Base-by-base conservation (phyloP, 495 filamentous ascomycete genomes). In the Apodospora peruviana region DNA sequence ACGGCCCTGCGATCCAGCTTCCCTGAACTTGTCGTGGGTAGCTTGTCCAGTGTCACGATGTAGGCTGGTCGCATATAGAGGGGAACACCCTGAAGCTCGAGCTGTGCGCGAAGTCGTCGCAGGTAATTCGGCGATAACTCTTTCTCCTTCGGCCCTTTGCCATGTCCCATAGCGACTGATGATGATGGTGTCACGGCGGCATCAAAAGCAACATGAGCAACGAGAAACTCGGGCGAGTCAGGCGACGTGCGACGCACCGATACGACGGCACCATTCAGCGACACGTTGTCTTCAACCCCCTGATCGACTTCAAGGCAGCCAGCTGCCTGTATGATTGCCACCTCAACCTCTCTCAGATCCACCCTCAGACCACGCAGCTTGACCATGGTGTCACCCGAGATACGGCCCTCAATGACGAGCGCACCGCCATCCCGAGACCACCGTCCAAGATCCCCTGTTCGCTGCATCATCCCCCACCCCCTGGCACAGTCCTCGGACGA, bases 321-420 rank as follows among this genome's bases (percentile, higher is more conserved):
- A 2, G 39, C 18, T 0, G 54, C 40, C 1, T 46, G 9, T 2
- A 76, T 2, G 0, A 78, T 59, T 8, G 51, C 48, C 2, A 14
- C 18, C 51, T 78, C 76, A 5, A 81, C 61, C 11, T 82, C 79
- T 12, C 62, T 43, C 0, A 82, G 47, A 4, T 83, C 76, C 9
- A 81, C 69, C 0, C 78, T 74, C 5, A 78, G 43, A 0, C 79
- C 79, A 0, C 71, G 58, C 2, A 83, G 34, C 48, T 83, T 81
- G 34, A 80, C 52, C 51, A 78, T 73, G 5, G 65, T 73, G 47
- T 76, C 72, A 4, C 74, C 75, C 0, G 46, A 51, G 5, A 76
- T 67, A 1, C 78, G 70, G 2, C 66, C 64, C 1, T 60, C 38
- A 32, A 75, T 56, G 0, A 68, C 36, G 1, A 81, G 29, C 0